Evolutionary conservation across 495 filamentous ascomycete species (phyloP).

Genomic region (Aspergillus hancockii): DNA sequence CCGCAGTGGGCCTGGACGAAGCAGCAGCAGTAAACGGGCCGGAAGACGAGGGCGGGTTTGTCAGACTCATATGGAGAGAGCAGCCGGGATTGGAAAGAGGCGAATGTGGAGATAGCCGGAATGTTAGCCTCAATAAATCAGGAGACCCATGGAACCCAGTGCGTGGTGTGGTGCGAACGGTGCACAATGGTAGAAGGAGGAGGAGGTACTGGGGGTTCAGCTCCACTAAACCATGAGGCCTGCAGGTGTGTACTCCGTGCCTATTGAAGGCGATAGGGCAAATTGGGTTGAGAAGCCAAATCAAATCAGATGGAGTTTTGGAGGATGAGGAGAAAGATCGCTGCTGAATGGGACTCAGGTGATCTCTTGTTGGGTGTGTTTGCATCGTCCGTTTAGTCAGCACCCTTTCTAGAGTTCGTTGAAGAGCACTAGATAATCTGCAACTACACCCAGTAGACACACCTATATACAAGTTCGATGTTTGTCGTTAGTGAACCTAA

Average conservation of each 20-base stretch:
- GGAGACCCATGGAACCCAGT: conserved; percentile 18
- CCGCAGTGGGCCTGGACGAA: conserved; percentile 35
- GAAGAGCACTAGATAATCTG: too few relatives aligned
- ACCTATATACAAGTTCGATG: too few relatives aligned
- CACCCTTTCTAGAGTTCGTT: too few relatives aligned
- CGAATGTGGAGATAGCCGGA: conserved; percentile 6
- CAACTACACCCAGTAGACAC: too few relatives aligned
- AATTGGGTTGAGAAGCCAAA: not conserved
- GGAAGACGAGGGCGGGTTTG: conserved; percentile 56
- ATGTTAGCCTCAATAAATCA: conserved; percentile 19
- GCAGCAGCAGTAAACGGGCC: conserved; percentile 49
- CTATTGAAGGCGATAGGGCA: conserved; percentile 3
- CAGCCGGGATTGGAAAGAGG: not conserved
- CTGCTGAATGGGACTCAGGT: not conserved
- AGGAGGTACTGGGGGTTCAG: conserved; percentile 8
- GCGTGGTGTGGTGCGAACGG: conserved; percentile 11
- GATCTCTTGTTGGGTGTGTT: too few relatives aligned
- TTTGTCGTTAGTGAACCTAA: too few relatives aligned
- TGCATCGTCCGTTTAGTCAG: too few relatives aligned
- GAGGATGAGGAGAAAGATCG: conserved; percentile 5
- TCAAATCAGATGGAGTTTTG: conserved; percentile 7
- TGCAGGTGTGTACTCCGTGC: conserved; percentile 14
- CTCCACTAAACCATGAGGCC: conserved; percentile 17
- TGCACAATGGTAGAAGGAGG: not conserved
- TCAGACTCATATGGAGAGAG: conserved; percentile 48